Conservation (phyloP, 73 alveolate genomes). For the Paramecium tetraurelia region DNA sequence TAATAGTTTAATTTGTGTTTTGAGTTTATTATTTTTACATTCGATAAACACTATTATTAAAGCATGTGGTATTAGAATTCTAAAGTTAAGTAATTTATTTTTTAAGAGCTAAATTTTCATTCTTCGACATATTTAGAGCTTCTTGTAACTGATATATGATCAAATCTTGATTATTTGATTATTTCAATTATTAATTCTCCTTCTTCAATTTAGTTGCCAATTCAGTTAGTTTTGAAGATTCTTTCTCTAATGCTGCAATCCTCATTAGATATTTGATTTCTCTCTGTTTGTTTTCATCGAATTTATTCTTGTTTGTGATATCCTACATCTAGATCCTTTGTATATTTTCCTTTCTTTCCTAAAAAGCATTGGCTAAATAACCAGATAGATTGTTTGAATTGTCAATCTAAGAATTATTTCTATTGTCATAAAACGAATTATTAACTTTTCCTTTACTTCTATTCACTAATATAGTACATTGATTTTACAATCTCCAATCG, state of each 20-base stretch:
- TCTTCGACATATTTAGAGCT: neutral
- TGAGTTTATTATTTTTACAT: neutral
- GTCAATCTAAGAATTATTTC: neutral
- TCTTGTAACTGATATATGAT: neutral
- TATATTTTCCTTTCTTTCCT: neutral
- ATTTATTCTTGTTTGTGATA: neutral
- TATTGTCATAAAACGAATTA: slow-evolving; percentile 34
- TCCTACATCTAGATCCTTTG: neutral
- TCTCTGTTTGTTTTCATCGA: neutral
- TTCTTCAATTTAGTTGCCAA: neutral
- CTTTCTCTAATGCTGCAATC: slow-evolving; percentile 14
- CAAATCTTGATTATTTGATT: neutral
- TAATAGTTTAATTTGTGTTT: neutral
- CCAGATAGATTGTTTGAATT: neutral
- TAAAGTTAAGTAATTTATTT: neutral
- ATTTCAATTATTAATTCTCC: neutral
- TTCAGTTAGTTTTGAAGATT: slow-evolving; percentile 1
- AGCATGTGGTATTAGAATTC: neutral
- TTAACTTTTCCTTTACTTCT: slow-evolving; percentile 30
- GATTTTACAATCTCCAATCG: slow-evolving; percentile 26
- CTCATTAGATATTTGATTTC: slow-evolving; percentile 18
- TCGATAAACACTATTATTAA: neutral
- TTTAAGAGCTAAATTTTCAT: neutral
- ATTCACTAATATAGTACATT: neutral
- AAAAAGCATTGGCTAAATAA: slow-evolving; percentile 29